phyloP scores from a whole-genome alignment of 2,329 filamentous ascomycete species.

The Monosporascus sp. region DNA sequence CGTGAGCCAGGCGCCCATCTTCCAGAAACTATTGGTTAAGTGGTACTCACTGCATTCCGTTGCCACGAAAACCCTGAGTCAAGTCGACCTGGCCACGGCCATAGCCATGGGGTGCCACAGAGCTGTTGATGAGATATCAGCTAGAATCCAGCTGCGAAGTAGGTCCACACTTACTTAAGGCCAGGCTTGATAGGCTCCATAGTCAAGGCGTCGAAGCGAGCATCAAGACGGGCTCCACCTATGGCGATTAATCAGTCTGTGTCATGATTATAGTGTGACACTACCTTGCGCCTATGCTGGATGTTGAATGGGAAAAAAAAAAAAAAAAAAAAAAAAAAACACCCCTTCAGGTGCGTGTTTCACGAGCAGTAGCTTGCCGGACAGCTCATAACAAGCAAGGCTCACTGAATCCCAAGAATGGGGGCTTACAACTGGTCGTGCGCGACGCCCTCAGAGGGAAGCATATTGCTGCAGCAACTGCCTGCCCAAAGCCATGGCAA shows the following conservation, averaged over 20 bases:
- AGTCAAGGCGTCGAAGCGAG: neutral
- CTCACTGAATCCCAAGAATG: too few relatives aligned
- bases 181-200: neutral
- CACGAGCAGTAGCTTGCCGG: too few relatives aligned
- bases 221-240: neutral
- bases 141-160: neutral
- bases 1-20: neutral
- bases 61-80: neutral
- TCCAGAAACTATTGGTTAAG: too few relatives aligned
- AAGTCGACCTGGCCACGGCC: neutral
- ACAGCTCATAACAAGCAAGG: too few relatives aligned
- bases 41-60: neutral
- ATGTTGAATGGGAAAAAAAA: too few relatives aligned
- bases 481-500: neutral
- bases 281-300: too few relatives aligned
- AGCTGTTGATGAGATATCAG: neutral
- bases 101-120: neutral
- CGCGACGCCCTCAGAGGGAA: too few relatives aligned
- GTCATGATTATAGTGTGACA: neutral
- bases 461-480: neutral
- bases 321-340: too few relatives aligned
- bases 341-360: too few relatives aligned
- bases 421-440: too few relatives aligned
- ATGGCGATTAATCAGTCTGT: neutral
- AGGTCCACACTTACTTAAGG: neutral